These are phyloP conservation scores for Flaveria floridana DNA, from an alignment of 140 eudicot genomes.

Conservation along the genomic window DNA sequence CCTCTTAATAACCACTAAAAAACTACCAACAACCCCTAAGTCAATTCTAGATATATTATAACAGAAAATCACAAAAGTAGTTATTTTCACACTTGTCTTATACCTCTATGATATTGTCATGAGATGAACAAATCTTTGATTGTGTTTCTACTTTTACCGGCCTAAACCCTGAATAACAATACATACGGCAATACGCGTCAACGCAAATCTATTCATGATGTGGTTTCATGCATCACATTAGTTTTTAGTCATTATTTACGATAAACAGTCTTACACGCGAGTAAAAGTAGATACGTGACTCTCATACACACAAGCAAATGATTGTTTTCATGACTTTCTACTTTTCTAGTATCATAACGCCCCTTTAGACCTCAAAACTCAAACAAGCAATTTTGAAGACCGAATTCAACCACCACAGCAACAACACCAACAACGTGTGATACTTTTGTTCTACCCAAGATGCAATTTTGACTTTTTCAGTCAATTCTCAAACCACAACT, in stretches of 20 bases:
- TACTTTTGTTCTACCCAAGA: not conserved
- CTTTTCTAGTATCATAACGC: not conserved
- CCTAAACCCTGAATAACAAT: not conserved
- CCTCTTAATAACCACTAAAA: too few species aligned
- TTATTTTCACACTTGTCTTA: too few species aligned
- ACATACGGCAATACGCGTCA: not conserved
- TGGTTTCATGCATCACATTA: not conserved
- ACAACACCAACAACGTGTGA: too few species aligned
- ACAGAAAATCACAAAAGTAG: not conserved
- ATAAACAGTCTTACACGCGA: not conserved
- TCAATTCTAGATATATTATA: not conserved
- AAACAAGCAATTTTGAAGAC: not conserved
- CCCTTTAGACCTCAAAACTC: constrained; percentile 6
- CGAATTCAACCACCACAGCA: not conserved
- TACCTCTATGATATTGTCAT: too few species aligned
- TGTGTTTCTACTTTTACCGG: too few species aligned
- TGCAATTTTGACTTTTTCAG: constrained; percentile 12
- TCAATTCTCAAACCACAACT: not conserved
- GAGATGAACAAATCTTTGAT: too few species aligned
- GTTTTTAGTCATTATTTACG: not conserved
- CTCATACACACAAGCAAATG: not conserved
- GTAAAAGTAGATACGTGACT: not conserved
- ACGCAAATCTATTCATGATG: not conserved
- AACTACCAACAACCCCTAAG: too few species aligned
- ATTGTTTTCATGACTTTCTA: not conserved